Evolutionary conservation across 768 basidiomycete genomes (phyloP).

Genomic region (Collybia nuda): DNA sequence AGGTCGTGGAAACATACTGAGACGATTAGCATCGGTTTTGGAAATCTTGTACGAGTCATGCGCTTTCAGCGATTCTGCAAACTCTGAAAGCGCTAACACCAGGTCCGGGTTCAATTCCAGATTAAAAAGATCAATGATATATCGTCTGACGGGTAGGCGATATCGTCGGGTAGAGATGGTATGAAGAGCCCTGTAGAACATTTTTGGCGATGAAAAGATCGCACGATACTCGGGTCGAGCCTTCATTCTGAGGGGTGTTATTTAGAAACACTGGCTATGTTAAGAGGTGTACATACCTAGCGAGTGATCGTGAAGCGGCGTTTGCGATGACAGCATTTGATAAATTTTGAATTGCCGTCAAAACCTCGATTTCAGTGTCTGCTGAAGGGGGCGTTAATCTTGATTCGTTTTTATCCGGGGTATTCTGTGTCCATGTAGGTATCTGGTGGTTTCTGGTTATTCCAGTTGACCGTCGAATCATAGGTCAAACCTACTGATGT

Average conservation of each 20-base stretch:
- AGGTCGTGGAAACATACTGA: slow-evolving; percentile 62
- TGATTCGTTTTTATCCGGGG: slow-evolving; percentile 35
- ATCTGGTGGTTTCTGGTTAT: slow-evolving; percentile 42
- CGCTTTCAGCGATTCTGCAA: slow-evolving; percentile 49
- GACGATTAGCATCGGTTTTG: slow-evolving; percentile 40
- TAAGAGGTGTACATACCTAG: slow-evolving; percentile 52
- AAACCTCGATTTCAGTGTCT: slow-evolving; percentile 76
- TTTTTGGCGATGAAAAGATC: slow-evolving; percentile 74
- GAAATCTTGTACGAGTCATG: slow-evolving; percentile 42
- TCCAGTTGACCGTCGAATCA: neutral
- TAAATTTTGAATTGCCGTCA: slow-evolving; percentile 90
- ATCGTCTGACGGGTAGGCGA: slow-evolving; percentile 88
- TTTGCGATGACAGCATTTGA: slow-evolving; percentile 96
- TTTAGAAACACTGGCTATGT: neutral
- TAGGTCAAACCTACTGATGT: slow-evolving; percentile 57
- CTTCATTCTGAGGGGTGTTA: slow-evolving; percentile 58
- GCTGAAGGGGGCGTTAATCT: slow-evolving; percentile 65
- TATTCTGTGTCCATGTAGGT: slow-evolving; percentile 58
- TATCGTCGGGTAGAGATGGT: slow-evolving; percentile 89
- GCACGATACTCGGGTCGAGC: slow-evolving; percentile 69
- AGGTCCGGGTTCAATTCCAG: slow-evolving; percentile 69
- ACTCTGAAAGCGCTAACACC: slow-evolving; percentile 52
- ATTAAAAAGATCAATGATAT: slow-evolving; percentile 91
- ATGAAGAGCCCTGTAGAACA: slow-evolving; percentile 85
- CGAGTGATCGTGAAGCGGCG: slow-evolving; percentile 86